A percentile compares a stretch with the other conserved stretches of the same genome.
phyloP scores from a whole-genome alignment of 257 asterid species.

The Nicotiana benthamiana region DNA sequence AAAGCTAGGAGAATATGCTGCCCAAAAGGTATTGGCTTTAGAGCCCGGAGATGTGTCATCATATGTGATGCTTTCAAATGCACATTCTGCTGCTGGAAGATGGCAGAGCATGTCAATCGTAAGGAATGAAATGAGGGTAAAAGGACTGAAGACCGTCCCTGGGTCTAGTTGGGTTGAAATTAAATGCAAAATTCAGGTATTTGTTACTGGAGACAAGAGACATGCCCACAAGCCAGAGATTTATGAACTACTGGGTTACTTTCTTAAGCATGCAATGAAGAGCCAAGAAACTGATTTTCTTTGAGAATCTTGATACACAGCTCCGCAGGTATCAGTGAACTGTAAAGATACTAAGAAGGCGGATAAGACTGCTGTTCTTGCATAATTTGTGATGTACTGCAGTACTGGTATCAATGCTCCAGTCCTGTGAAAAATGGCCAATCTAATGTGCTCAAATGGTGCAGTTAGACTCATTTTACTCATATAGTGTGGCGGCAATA shows the following conservation, averaged over 20 bases:
- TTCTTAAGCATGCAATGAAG: conserved; percentile 25
- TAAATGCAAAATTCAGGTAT: conserved; percentile 48
- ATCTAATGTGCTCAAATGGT: background rate
- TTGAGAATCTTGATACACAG: conserved; percentile 11
- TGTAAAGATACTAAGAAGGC: background rate
- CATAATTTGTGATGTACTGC: no score
- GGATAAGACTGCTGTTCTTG: no score
- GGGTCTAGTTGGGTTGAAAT: conserved; percentile 89
- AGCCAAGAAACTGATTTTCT: conserved; percentile 10
- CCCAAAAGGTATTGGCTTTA: conserved; percentile 46
- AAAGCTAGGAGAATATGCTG: conserved; percentile 52
- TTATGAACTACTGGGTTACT: conserved; percentile 24
- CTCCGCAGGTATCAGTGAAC: background rate
- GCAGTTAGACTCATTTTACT: background rate
- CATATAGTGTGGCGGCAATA: background rate
- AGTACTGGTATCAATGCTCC: background rate
- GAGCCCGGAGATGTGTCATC: conserved; percentile 81
- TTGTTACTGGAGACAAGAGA: conserved; percentile 51
- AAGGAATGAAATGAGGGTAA: conserved; percentile 56
- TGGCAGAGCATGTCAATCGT: conserved; percentile 43
- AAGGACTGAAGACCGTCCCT: conserved; percentile 49
- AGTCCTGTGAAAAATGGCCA: background rate
- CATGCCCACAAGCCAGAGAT: conserved; percentile 35
- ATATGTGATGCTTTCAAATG: conserved; percentile 83
- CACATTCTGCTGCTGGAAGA: conserved; percentile 71